Conservation (phyloP, 306 rosid genomes). For the Phaseolus lunatus region DNA sequence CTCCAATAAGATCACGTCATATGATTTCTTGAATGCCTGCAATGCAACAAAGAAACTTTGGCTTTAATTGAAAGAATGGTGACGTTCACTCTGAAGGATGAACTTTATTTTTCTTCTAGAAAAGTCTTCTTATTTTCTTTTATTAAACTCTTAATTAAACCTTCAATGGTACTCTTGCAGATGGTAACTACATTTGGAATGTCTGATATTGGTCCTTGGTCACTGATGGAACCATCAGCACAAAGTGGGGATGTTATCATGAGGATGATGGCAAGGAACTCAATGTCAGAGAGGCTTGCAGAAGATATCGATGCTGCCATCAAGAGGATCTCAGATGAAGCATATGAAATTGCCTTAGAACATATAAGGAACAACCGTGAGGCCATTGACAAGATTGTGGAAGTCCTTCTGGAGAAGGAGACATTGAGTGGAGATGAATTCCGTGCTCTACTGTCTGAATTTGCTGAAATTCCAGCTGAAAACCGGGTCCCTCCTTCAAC, state of each 20-base stretch:
- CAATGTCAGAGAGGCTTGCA: slow-evolving; percentile 94
- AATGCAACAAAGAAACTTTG: slow-evolving; percentile 40
- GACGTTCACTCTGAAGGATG: slow-evolving; percentile 19
- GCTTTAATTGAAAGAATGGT: slow-evolving; percentile 21
- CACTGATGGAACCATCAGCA: slow-evolving; percentile 78
- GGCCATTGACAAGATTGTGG: slow-evolving; percentile 91
- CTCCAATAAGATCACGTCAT: background rate
- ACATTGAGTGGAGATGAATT: slow-evolving; percentile 84
- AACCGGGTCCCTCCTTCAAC: slow-evolving; percentile 73
- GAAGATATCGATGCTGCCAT: slow-evolving; percentile 87
- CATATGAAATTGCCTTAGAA: slow-evolving; percentile 71
- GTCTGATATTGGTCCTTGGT: slow-evolving; percentile 99
- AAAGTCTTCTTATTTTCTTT: slow-evolving; percentile 3
- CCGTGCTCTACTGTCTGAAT: slow-evolving; percentile 83
- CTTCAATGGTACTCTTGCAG: slow-evolving; percentile 58
- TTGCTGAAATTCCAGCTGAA: slow-evolving; percentile 80
- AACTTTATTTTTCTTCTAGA: slow-evolving; percentile 30
- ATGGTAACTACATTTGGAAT: slow-evolving; percentile 97
- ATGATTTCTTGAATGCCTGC: slow-evolving; percentile 38
- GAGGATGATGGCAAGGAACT: slow-evolving; percentile 99
- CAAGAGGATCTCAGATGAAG: slow-evolving; percentile 82
- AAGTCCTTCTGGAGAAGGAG: slow-evolving; percentile 88
- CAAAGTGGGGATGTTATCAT: slow-evolving; percentile 89
- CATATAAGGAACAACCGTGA: slow-evolving; percentile 93
- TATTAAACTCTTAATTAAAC: slow-evolving; percentile 14